Base-by-base conservation (phyloP, 2,329 filamentous ascomycete genomes). In the Allantophomopsis cytisporea region DNA sequence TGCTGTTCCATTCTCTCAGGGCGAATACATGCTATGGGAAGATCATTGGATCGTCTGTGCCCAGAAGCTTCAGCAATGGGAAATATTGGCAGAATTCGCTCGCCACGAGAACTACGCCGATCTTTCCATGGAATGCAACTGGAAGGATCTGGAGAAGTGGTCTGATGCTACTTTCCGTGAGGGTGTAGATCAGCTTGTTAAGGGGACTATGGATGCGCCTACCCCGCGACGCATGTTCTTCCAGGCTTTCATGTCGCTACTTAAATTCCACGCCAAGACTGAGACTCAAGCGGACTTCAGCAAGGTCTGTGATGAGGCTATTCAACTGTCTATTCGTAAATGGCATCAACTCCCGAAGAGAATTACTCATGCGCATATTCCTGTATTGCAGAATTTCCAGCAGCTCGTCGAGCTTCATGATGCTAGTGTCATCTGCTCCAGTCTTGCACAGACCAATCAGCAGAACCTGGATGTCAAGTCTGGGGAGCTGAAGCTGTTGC, bases 91-190 rank as follows among this genome's bases (percentile, higher is more conserved):
- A 45, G 93, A 99, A 51, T 96, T 96, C 54, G 88, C 91, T 4
- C 98, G 98, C 61, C 91, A 98, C 53, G 93, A 99, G 57, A 98
- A 98, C 54, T 83, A 95, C 61, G 94, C 95, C 54, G 91, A 99
- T 56, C 74, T 99, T 38, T 77, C 95, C 30, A 68, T 98, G 11
- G 91, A 99, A 60, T 87, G 91, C 44, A 88, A 86, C 13, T 99
- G 91, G 91, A 80, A 91, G 45, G 86, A 88, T 50, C 83, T 88
- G 41, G 93, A 98, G 45, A 89, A 88, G 60, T 99, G 93, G 91
- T 82, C 84, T 53, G 85, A 79, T 33, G 71, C 80, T 36, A 83
- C 87, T 45, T 84, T 88, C 50, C 80, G 88, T 21, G 89, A 96
- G 47, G 84, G 89, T 51, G 69, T 98, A 31, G 89, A 96, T 52